phyloP scores from a whole-genome alignment of 805 yeast genomes.

The Cephaloascus albidus region DNA sequence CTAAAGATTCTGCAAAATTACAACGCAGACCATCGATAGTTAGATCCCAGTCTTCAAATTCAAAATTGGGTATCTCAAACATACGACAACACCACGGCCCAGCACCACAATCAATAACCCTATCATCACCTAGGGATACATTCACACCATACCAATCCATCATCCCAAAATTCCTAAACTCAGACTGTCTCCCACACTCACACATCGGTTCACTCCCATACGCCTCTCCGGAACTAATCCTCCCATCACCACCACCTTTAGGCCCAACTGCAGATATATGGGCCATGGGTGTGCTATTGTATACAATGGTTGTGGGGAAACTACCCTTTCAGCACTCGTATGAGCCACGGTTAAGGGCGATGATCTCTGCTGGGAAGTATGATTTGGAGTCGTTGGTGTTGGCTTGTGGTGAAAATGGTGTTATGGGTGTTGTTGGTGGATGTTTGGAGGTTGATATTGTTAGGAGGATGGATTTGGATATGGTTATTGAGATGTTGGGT shows the following conservation, averaged over 20 bases:
- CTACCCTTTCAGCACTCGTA: conserved; percentile 81
- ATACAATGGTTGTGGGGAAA: conserved; percentile 62
- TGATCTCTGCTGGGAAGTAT: conserved; percentile 61
- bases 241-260: conserved; percentile 49
- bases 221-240: conserved; percentile 80
- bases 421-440: conserved; percentile 32
- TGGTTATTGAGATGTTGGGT: conserved; percentile 18
- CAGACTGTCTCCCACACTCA: conserved; percentile 47
- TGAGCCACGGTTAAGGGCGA: conserved; percentile 68
- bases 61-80: neutral
- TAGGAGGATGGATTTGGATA: conserved; percentile 41
- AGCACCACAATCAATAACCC: neutral
- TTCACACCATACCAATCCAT: conserved; percentile 7
- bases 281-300: conserved; percentile 81
- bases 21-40: conserved; percentile 19
- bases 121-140: conserved; percentile 9
- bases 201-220: conserved; percentile 88
- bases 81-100: neutral
- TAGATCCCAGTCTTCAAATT: conserved; percentile 17
- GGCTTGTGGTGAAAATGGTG: conserved; percentile 21
- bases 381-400: conserved; percentile 34
- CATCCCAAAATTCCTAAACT: conserved; percentile 12
- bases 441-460: conserved; percentile 44
- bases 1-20: conserved; percentile 1
- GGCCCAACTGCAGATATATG: conserved; percentile 76